Evolutionary conservation across 108 stramenopile genomes (phyloP), one percentile per base, ranked within the genome.

Genomic region (Fistulifera pelliculosa): DNA sequence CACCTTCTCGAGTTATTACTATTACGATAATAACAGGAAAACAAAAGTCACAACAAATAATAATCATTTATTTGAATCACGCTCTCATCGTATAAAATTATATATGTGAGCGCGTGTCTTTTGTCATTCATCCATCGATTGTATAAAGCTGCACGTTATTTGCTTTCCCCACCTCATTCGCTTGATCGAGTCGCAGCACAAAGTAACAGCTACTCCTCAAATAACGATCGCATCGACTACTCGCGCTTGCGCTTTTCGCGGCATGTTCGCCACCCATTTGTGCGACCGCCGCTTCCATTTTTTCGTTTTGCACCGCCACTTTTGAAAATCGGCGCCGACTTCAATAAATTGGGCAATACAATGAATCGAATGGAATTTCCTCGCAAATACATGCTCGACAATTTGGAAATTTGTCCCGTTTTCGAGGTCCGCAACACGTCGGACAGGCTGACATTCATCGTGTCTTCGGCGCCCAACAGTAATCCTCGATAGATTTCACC

Each of bases 401-500:
- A 48, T 61, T 87, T 87, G 15, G 79, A 69, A 15, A 91, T 80
- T 55, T 91, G 79, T 18, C 90, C 90, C 55, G 79, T 87, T 17
- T 81, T 69, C 21, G 81, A 79, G 18, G 90, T 91, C 18, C 83
- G 78, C 42, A 91, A 55, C 8, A 87, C 90, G 44, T 91, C 90
- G 6, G 83, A 79, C 7, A 91, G 47, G 21, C 73, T 81, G 71
- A 91, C 76, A 68, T 98, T 98, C 96, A 98, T 98, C 4, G 96
- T 96, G 54, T 98, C 96, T 63, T 98, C 96, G 8, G 96, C 89
- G 52, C 88, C 85, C 38, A 91, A 41, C 43, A 98, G 69, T n/a
- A 90, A 66, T 21, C 96, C 96, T 56, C 96, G 60, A 64, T 94
- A 98, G 38, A 95, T 90, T 79, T 98, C 96, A 25, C 96, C 96